phyloP scores from a whole-genome alignment of 192 early-diverging fungal species.

The Coemansia aciculifera region DNA sequence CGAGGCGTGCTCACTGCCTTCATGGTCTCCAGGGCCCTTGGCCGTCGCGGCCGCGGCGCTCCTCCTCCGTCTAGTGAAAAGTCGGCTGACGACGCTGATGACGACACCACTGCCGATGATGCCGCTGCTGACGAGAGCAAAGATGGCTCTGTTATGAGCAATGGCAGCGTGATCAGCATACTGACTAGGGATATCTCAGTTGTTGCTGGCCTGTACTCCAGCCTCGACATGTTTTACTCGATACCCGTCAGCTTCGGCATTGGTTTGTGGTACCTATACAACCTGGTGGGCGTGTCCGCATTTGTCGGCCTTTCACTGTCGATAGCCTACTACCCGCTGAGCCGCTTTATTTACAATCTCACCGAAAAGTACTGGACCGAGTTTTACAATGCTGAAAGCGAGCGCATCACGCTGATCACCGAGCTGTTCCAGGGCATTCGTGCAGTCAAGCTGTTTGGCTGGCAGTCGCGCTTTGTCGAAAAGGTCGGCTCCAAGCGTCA shows the following conservation, averaged over 20 bases:
- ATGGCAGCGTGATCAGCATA: constrained; percentile 62
- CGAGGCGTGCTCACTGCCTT: constrained; percentile 61
- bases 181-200: constrained; percentile 62
- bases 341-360: constrained; percentile 47
- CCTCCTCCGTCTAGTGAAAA: constrained; percentile 14
- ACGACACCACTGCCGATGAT: constrained; percentile 45
- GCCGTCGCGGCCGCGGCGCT: constrained; percentile 54
- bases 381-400: constrained; percentile 58
- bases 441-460: constrained; percentile 84
- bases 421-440: constrained; percentile 82
- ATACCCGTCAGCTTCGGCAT: constrained; percentile 62
- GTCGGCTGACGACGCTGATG: constrained; percentile 16
- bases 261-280: constrained; percentile 63
- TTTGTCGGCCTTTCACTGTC: constrained; percentile 68
- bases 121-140: constrained; percentile 47
- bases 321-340: constrained; percentile 58
- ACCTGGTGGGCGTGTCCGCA: constrained; percentile 75
- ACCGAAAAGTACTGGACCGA: constrained; percentile 51
- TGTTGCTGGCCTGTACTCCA: constrained; percentile 48
- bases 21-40: constrained; percentile 64
- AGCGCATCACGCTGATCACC: constrained; percentile 69
- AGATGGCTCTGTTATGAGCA: constrained; percentile 26
- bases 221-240: constrained; percentile 57
- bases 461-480: constrained; percentile 69
- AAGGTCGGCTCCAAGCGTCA: constrained; percentile 62